Conservation (phyloP, 148 eudicot species). For the Oxyria digyna region DNA sequence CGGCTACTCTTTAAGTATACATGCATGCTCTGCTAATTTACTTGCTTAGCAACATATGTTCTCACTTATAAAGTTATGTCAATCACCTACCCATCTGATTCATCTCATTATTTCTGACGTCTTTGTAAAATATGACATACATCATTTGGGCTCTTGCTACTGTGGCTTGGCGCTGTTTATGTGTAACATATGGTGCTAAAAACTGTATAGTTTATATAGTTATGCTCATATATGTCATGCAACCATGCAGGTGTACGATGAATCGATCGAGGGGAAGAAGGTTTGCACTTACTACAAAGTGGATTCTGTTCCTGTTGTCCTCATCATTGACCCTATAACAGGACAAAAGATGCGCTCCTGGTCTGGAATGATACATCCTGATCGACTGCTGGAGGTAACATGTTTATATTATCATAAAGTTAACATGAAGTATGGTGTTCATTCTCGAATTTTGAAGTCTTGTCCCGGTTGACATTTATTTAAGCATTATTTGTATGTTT, state of each 20-base stretch:
- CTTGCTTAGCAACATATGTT: no score
- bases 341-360: conserved; percentile 95
- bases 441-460: background rate
- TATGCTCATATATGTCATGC: background rate
- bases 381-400: conserved; percentile 68
- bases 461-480: background rate
- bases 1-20: background rate
- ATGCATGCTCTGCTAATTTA: no score
- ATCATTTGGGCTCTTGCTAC: background rate
- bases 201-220: background rate
- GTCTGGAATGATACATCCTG: conserved; percentile 97
- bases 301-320: conserved; percentile 59
- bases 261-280: conserved; percentile 89
- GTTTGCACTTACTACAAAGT: conserved; percentile 82
- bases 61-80: no score
- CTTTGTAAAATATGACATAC: background rate
- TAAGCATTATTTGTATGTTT: background rate
- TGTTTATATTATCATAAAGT: background rate
- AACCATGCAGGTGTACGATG: conserved; percentile 56
- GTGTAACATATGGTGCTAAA: background rate
- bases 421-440: background rate
- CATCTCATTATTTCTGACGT: no score
- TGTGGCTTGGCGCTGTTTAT: background rate
- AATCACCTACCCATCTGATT: no score
- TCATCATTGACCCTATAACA: conserved; percentile 87